Evolutionary conservation across 805 yeast genomes (phyloP).

Genomic region (Wickerhamia fluorescens): DNA sequence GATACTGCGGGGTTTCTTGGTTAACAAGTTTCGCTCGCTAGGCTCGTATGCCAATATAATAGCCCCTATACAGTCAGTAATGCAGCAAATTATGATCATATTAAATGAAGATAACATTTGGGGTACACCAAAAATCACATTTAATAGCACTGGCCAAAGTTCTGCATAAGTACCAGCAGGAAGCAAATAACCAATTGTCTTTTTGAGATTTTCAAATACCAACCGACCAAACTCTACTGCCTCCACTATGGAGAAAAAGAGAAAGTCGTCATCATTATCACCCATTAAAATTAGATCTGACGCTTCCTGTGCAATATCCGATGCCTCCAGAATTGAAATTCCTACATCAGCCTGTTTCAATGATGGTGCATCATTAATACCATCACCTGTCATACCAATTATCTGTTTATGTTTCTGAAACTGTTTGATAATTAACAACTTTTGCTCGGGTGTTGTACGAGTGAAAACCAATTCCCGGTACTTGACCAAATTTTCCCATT

Average conservation of each 20-base stretch:
- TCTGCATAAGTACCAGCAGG: slow-evolving; percentile 51
- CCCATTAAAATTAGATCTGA: slow-evolving; percentile 23
- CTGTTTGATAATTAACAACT: slow-evolving; percentile 40
- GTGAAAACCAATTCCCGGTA: slow-evolving; percentile 34
- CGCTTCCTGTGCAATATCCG: slow-evolving; percentile 33
- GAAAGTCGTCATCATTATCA: slow-evolving; percentile 11
- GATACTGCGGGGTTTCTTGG: slow-evolving; percentile 35
- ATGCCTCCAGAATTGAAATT: slow-evolving; percentile 21
- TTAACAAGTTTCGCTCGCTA: slow-evolving; percentile 35
- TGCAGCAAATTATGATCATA: slow-evolving; percentile 45
- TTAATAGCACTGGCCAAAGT: slow-evolving; percentile 43
- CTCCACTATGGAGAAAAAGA: slow-evolving; percentile 20
- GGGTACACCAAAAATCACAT: slow-evolving; percentile 43
- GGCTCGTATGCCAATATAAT: slow-evolving; percentile 38
- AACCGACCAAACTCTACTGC: slow-evolving; percentile 38
- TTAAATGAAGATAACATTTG: slow-evolving; percentile 41
- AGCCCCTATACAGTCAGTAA: slow-evolving; percentile 43
- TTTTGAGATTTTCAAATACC: slow-evolving; percentile 43
- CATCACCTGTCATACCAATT: slow-evolving; percentile 33
- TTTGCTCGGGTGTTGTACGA: slow-evolving; percentile 44
- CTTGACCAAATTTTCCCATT: slow-evolving; percentile 35
- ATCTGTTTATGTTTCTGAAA: slow-evolving; percentile 27
- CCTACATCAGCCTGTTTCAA: slow-evolving; percentile 30
- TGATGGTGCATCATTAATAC: slow-evolving; percentile 30
- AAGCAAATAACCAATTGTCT: slow-evolving; percentile 39